Base-by-base conservation (phyloP, 805 yeast genomes). In the Peterozyma toletana region DNA sequence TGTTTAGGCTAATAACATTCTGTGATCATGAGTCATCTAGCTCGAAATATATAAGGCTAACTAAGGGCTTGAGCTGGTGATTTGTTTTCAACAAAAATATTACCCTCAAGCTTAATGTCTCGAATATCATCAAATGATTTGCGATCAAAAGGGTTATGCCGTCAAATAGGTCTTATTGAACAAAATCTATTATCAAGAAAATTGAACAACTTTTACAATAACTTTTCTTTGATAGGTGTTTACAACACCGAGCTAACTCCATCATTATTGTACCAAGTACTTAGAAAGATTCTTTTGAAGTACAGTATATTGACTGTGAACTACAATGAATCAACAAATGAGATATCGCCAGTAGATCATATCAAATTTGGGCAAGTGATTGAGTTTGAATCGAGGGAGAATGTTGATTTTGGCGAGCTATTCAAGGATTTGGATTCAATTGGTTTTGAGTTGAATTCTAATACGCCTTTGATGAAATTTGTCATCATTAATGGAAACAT, bases 211-310 rank as follows among this genome's bases (percentile, higher is more conserved):
- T 39, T 38, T 29, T 44, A 44, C 38, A 35, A 39, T 18, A 44
- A 44, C 14, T 44, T 44, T 35, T 7, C 37, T 3, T 18, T 40
- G 29, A 27, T 36, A 2, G 46, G 36, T 15, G 21, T 36, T 13
- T 44, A 44, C 41, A 40, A 36, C 18, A 13, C 16, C 5, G 38
- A 35, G 5, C n/a, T 44, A 14, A 14, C 46, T 11, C 30, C 21
- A n/a, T 30, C 35, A 11, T 30, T 29, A 6, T n/a, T 44, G 9
- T 44, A 15, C 14, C 16, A 37, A 7, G 35, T 31, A 7, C 34
- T 44, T 27, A 18, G 46, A 17, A 44, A 39, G 36, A 30, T 44
- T 38, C 13, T 44, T 16, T 37, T 44, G 35, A 31, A 13, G n/a
- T 38, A 44, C 15, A 36, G 38, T 33, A 9, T 36, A 13, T 27